These are phyloP conservation scores for Agapanthus africanus DNA, from an alignment of 106 monocot species.

Conservation along the genomic window DNA sequence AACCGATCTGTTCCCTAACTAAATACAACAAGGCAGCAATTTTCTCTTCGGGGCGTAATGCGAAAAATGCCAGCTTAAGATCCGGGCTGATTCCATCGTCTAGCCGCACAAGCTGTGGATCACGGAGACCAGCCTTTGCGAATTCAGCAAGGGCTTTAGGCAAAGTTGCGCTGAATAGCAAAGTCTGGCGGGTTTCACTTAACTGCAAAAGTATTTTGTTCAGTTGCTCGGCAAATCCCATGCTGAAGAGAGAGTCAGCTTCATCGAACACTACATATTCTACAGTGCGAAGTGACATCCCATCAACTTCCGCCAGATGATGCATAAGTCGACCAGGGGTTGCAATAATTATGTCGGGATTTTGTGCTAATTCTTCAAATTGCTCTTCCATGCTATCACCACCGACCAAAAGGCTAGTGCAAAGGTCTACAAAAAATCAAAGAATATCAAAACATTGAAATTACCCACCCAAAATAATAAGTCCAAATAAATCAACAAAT, in stretches of 20 bases:
- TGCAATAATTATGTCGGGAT: constrained; percentile 93
- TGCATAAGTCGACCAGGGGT: constrained; percentile 97
- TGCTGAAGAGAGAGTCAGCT: constrained; percentile 82
- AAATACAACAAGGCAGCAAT: constrained; percentile 77
- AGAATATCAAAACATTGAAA: neutral
- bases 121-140: constrained; percentile 91
- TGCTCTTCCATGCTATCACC: constrained; percentile 98
- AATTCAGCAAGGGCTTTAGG: constrained; percentile 92
- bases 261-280: constrained; percentile 99
- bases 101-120: constrained; percentile 74
- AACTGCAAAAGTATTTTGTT: constrained; percentile 63
- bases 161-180: constrained; percentile 93
- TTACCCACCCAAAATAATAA: neutral
- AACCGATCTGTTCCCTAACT: constrained; percentile 70
- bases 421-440: constrained; percentile 42
- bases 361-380: constrained; percentile 87
- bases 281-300: constrained; percentile 74
- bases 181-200: constrained; percentile 83
- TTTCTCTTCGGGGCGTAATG: constrained; percentile 89
- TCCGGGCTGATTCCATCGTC: constrained; percentile 92
- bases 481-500: no score
- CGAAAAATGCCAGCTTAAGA: constrained; percentile 69
- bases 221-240: constrained; percentile 93
- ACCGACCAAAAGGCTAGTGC: constrained; percentile 79
- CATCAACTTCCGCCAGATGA: constrained; percentile 79